Base-by-base conservation (phyloP, 2,329 filamentous ascomycete species). In the Simplicillium aogashimaense region DNA sequence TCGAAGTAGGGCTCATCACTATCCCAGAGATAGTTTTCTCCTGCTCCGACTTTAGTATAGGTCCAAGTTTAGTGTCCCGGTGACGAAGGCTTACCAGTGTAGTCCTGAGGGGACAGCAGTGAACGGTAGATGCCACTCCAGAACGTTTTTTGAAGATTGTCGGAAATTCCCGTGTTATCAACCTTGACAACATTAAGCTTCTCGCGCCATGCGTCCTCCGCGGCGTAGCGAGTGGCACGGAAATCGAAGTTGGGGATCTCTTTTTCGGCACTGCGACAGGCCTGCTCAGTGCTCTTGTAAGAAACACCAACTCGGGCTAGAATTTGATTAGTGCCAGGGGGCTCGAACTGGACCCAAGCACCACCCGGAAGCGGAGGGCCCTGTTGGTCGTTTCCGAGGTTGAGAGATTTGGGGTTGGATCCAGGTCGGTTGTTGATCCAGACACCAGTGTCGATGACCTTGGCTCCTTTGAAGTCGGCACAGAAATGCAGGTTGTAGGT, bases 1-100 rank as follows among this genome's bases (percentile, higher is more conserved):
- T 86, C 83, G 52, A 78, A 87, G 52, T 86, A 87, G 0, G 83
- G 83, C 56, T 86, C 82, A 1, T 68, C 64, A 32, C 78, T 82
- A 32, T 78, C 57, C 83, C 83, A 87, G 0, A 82, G 58, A 10
- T 76, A 79, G 45, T 86, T 87, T 52, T 87, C 83, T 1, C 80
- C 81, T 73, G 51, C 82, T 79, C 1, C 74, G 78, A 0, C 9
- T 79, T 79, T 29, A 83, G 71, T n/a, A 83, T 47, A 78, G 77
- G 50, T 82, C 83, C 29, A 84, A 52, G 0, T 64, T 67, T 11
- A 55, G 50, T 25, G 18, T 8, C 14, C 8, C n/a, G 25, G 3
- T 10, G 3, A 8, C 17, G 6, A 13, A 14, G 9, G 20, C 35
- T 39, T 37, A 48, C 50, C 50, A 0, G 82, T 86, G 50, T 86